phyloP scores from a whole-genome alignment of 768 basidiomycete species.

The Tricholoma sp. region DNA sequence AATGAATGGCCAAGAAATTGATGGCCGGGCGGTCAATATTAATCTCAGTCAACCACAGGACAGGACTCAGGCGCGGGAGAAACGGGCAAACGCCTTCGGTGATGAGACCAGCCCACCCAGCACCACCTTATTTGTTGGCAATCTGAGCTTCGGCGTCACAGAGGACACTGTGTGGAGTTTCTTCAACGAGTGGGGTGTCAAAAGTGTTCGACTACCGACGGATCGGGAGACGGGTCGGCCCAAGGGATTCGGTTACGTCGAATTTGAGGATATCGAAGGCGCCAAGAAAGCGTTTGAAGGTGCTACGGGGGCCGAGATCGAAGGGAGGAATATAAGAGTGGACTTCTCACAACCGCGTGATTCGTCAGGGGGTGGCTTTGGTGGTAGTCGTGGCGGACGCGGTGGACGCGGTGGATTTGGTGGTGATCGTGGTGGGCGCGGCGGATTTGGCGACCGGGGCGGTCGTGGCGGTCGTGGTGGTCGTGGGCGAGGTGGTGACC shows the following conservation, averaged over 20 bases:
- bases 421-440: constrained; percentile 23
- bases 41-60: constrained; percentile 70
- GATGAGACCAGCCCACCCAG: constrained; percentile 65
- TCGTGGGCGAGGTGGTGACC: constrained; percentile 29
- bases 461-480: constrained; percentile 34
- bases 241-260: constrained; percentile 97
- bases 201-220: constrained; percentile 85
- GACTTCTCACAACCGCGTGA: constrained; percentile 87
- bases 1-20: constrained; percentile 84
- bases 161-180: constrained; percentile 88
- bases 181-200: constrained; percentile 86
- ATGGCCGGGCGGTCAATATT: constrained; percentile 84
- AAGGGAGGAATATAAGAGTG: constrained; percentile 74
- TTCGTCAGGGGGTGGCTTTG: constrained; percentile 36
- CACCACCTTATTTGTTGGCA: constrained; percentile 83
- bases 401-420: constrained; percentile 40
- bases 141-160: constrained; percentile 71
- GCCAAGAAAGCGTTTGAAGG: constrained; percentile 79
- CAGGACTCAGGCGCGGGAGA: constrained; percentile 52
- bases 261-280: constrained; percentile 75
- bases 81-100: constrained; percentile 71
- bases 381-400: constrained; percentile 24
- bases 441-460: constrained; percentile 22
- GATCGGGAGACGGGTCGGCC: constrained; percentile 86
- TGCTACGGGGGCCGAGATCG: constrained; percentile 67